A percentile compares a stretch with the other conserved stretches of the same genome.
Evolutionary conservation across 768 basidiomycete species (phyloP).

Genomic region (Suillus clintonianus): DNA sequence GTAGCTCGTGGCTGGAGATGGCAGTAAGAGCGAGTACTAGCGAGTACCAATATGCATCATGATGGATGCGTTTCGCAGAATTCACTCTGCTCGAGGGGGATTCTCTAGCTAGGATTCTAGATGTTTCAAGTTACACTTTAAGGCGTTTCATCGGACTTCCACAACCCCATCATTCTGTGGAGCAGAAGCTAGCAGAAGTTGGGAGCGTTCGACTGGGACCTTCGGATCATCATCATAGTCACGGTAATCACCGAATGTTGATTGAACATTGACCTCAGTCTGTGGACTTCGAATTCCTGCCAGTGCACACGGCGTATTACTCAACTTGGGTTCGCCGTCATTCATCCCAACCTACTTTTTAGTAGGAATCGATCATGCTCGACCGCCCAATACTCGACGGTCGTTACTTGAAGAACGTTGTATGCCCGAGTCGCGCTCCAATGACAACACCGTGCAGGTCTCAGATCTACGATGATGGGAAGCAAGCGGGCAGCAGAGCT

Average conservation of each 20-base stretch:
- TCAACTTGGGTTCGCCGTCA: no score
- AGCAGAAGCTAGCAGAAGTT: no score
- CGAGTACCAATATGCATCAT: background rate
- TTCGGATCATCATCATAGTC: background rate
- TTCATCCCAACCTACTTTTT: no score
- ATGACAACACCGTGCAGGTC: background rate
- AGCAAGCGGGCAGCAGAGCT: background rate
- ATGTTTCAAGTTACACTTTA: background rate
- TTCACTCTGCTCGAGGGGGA: background rate
- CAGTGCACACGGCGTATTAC: no score
- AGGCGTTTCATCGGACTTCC: background rate
- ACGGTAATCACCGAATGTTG: background rate
- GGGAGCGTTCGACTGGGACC: background rate
- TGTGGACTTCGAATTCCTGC: background rate
- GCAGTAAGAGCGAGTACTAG: background rate
- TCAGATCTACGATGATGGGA: background rate
- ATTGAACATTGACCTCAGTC: background rate
- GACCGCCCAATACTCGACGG: background rate
- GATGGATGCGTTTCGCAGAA: background rate
- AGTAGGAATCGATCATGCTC: background rate
- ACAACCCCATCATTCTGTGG: no score
- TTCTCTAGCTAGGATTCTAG: background rate
- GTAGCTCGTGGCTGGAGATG: background rate
- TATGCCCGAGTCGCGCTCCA: background rate
- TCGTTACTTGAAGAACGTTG: background rate